Conservation (phyloP, 140 eudicot species). For the Flaveria floridana region DNA sequence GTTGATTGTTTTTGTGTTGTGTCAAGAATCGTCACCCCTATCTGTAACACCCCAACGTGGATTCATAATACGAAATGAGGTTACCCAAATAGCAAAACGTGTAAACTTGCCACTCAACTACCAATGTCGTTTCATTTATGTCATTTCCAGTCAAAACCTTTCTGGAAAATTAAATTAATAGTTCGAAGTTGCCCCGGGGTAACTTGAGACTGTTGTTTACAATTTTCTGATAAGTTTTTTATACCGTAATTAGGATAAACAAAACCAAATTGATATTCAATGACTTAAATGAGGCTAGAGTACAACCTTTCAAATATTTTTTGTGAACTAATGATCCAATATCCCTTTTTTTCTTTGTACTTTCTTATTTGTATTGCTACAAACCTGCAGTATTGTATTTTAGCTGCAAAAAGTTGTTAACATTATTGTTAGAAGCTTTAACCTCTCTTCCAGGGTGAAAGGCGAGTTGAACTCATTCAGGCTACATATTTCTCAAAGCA, state of each 20-base stretch:
- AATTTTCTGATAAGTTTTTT: not conserved
- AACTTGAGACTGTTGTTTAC: not conserved
- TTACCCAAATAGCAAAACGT: too few species aligned
- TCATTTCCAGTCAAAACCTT: not conserved
- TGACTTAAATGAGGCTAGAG: not conserved
- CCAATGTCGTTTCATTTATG: not conserved
- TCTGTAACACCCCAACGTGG: not conserved
- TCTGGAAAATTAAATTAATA: not conserved
- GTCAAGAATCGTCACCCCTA: not conserved
- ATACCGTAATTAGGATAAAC: not conserved
- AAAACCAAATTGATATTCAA: not conserved
- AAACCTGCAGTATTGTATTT: not conserved
- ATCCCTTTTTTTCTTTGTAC: not conserved
- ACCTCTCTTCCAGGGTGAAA: constrained; percentile 1
- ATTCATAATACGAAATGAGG: not conserved
- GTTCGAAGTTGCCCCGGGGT: not conserved
- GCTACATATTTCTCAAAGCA: not conserved
- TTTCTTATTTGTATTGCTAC: not conserved
- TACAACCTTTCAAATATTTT: not conserved
- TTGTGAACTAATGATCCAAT: not conserved
- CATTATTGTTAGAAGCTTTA: constrained; percentile 11
- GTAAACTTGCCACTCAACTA: not conserved
- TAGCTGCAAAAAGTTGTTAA: not conserved
- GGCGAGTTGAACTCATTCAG: not conserved
- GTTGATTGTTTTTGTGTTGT: not conserved